Evolutionary conservation across 495 filamentous ascomycete genomes (phyloP).

Genomic region (Penicillium tannophilum): DNA sequence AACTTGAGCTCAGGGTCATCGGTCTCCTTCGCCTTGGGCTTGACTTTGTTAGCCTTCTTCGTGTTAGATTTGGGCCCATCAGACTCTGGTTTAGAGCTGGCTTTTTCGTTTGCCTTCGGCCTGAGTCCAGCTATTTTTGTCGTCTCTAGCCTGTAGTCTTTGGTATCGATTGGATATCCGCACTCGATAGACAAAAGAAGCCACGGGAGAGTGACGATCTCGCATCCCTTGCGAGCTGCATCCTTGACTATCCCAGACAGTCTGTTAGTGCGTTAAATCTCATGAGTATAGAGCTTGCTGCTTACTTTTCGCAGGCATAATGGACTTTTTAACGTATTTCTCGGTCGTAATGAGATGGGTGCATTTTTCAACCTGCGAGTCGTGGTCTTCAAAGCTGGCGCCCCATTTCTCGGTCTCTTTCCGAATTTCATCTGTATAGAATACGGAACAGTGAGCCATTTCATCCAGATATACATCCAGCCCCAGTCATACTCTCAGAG

Average conservation of each 20-base stretch:
- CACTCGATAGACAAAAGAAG: conserved; percentile 5
- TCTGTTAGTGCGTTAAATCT: not conserved
- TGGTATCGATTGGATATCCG: not conserved
- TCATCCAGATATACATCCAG: not conserved
- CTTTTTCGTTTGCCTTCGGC: not conserved
- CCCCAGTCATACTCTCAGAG: not conserved
- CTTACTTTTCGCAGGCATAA: conserved; percentile 13
- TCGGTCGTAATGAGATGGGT: conserved; percentile 24
- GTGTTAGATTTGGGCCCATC: no score
- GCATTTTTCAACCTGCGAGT: conserved; percentile 6
- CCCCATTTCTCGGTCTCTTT: conserved; percentile 14
- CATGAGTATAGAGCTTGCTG: not conserved
- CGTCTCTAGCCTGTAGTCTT: not conserved
- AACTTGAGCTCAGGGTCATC: no score
- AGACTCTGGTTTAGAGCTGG: no score
- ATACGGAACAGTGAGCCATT: not conserved
- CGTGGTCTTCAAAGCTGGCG: conserved; percentile 4
- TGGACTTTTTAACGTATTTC: not conserved
- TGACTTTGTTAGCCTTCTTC: no score
- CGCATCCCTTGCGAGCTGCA: conserved; percentile 3
- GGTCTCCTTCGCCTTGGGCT: no score
- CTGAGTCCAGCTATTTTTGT: not conserved
- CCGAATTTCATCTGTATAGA: conserved; percentile 6
- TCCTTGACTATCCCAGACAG: conserved; percentile 7
- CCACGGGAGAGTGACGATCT: conserved; percentile 16